These are phyloP conservation scores for Kitagawia praeruptora DNA, from an alignment of 129 eudicot genomes.

Conservation along the genomic window DNA sequence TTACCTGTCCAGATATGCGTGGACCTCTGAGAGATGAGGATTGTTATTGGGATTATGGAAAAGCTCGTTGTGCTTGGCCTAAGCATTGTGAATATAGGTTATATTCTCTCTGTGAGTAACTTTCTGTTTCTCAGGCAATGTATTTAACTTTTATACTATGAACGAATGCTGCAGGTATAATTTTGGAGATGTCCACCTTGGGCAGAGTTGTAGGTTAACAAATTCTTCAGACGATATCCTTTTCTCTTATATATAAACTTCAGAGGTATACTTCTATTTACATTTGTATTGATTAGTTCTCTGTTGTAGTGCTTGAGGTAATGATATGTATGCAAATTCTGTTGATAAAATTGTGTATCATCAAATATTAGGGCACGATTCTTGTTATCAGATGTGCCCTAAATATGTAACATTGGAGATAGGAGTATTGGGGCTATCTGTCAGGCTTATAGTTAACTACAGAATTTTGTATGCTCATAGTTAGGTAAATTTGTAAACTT, in stretches of 20 bases:
- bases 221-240: constrained; percentile 64
- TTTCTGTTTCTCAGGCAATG: background rate
- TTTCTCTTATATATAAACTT: constrained; percentile 44
- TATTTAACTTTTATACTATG: constrained; percentile 2
- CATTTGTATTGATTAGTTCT: background rate
- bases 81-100: constrained; percentile 96
- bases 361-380: background rate
- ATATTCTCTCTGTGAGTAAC: background rate
- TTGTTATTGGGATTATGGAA: constrained; percentile 93
- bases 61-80: constrained; percentile 94
- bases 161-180: constrained; percentile 39
- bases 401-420: background rate
- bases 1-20: constrained; percentile 52
- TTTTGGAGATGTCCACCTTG: constrained; percentile 93
- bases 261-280: constrained; percentile 17
- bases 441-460: background rate
- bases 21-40: constrained; percentile 96
- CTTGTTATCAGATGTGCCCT: background rate
- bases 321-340: background rate
- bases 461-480: background rate
- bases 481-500: background rate
- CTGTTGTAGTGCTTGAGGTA: background rate
- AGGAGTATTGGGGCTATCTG: background rate
- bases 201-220: constrained; percentile 86
- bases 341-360: background rate